Conservation (phyloP, 306 rosid genomes). For the Oxytropis ochrocephala region DNA sequence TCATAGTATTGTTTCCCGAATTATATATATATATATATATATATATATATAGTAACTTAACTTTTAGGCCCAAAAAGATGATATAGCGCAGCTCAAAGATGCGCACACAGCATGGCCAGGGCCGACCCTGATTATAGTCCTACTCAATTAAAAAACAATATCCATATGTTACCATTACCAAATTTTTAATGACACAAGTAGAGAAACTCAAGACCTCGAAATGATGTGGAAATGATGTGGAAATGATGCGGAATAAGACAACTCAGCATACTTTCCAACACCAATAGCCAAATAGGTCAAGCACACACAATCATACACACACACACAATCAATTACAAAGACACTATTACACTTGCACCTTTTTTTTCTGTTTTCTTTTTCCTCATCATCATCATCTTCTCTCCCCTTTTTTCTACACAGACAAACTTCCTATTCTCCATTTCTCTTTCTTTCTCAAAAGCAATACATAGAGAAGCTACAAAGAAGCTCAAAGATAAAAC, state of each 20-base stretch:
- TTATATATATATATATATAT: too few relatives aligned
- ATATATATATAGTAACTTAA: too few relatives aligned
- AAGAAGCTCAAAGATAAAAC: neutral
- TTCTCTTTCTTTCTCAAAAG: too few relatives aligned
- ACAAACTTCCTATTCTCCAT: slow-evolving; percentile 44
- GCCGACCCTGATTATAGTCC: too few relatives aligned
- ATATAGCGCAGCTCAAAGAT: too few relatives aligned
- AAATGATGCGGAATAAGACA: slow-evolving; percentile 31
- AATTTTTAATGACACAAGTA: neutral
- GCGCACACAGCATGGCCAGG: too few relatives aligned
- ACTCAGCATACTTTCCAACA: slow-evolving; percentile 29
- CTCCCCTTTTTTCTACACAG: slow-evolving; percentile 10
- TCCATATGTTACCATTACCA: neutral
- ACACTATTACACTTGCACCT: neutral
- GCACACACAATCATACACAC: neutral
- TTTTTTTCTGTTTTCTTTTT: neutral
- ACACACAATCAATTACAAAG: too few relatives aligned
- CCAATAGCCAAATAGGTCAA: neutral
- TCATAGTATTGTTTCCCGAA: too few relatives aligned
- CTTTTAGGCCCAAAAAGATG: too few relatives aligned
- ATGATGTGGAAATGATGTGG: slow-evolving; percentile 13
- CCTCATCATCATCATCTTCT: neutral
- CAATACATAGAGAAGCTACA: neutral
- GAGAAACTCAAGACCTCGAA: neutral
- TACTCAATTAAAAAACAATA: too few relatives aligned